Evolutionary conservation across 2,329 filamentous ascomycete genomes (phyloP).

Genomic region (Penicillium sp.): DNA sequence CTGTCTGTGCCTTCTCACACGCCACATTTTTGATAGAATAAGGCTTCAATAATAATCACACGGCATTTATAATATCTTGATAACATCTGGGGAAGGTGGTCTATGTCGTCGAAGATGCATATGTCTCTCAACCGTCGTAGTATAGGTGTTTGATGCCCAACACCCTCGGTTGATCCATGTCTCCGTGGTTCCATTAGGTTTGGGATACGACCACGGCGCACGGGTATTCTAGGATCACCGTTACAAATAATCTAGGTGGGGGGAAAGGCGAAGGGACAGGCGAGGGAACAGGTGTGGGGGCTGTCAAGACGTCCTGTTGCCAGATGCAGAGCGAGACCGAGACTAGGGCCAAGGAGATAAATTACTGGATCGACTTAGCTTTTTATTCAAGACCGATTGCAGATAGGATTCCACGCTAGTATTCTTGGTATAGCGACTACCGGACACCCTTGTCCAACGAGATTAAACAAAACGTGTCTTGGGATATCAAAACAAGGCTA

Average conservation of each 20-base stretch:
- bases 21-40: too few species aligned
- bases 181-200: not conserved
- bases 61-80: too few species aligned
- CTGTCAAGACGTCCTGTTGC: not conserved
- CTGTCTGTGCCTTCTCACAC: too few species aligned
- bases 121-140: not conserved
- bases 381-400: not conserved
- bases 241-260: not conserved
- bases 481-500: not conserved
- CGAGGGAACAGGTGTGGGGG: not conserved
- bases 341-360: not conserved
- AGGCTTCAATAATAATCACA: too few species aligned
- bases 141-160: conserved; percentile 4
- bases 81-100: too few species aligned
- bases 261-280: too few species aligned
- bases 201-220: not conserved
- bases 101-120: not conserved
- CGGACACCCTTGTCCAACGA: not conserved
- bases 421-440: not conserved
- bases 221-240: not conserved
- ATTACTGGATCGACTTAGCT: not conserved
- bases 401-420: not conserved
- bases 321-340: not conserved
- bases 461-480: not conserved
- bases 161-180: not conserved